Percentiles rank a stretch among this genome's conserved stretches.
phyloP scores from a whole-genome alignment of 192 early-diverging fungal genomes.

The Anaeromyces robustus region DNA sequence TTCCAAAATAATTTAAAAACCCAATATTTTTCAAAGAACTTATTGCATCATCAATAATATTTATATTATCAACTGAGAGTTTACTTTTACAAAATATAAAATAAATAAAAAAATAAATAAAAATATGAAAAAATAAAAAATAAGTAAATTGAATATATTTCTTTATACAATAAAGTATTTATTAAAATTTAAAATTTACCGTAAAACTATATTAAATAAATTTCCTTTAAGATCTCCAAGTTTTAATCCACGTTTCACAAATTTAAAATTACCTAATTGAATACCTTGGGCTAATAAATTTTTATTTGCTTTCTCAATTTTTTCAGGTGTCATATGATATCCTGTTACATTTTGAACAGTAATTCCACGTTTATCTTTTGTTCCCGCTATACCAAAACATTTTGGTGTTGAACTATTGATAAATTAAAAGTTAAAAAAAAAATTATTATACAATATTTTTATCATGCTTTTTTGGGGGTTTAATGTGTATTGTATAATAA shows the following conservation, averaged over 20 bases:
- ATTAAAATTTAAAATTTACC: too few relatives aligned
- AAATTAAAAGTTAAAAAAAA: not conserved
- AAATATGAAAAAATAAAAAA: not conserved
- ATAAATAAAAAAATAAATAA: conserved; percentile 5
- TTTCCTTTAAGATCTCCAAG: conserved; percentile 83
- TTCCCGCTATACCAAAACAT: conserved; percentile 71
- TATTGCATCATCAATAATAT: conserved; percentile 35
- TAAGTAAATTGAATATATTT: too few relatives aligned
- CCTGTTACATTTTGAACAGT: conserved; percentile 74
- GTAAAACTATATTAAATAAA: conserved; percentile 70
- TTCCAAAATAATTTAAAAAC: conserved; percentile 96
- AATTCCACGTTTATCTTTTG: conserved; percentile 84
- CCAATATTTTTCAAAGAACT: conserved; percentile 51
- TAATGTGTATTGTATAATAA: too few relatives aligned
- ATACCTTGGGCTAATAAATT: conserved; percentile 20
- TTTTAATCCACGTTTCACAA: conserved; percentile 39
- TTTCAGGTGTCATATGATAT: conserved; percentile 32
- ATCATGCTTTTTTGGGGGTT: too few relatives aligned
- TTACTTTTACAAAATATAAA: conserved; percentile 15
- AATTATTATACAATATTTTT: too few relatives aligned
- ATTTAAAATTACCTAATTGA: conserved; percentile 58
- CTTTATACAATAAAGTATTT: too few relatives aligned
- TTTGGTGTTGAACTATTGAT: conserved; percentile 12
- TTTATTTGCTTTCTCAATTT: conserved; percentile 34
- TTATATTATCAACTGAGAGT: conserved; percentile 26